Percentiles rank a stretch among this genome's conserved stretches.
Conservation (phyloP, 208 protist species). For the Acanthamoeba sp. region DNA sequence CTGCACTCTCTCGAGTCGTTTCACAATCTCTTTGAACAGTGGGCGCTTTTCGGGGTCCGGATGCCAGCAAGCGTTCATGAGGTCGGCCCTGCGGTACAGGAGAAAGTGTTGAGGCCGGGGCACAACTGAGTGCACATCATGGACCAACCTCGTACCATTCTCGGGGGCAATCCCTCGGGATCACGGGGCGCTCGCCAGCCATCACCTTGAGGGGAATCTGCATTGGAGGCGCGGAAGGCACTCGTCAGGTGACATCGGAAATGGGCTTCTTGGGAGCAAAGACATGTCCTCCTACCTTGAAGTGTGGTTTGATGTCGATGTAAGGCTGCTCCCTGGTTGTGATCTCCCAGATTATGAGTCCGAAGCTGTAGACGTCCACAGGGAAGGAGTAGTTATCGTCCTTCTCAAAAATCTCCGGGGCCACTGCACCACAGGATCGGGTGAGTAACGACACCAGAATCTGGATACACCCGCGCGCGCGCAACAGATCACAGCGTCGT, state of each 20-base stretch:
- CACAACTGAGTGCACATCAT: neutral
- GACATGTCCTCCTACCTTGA: neutral
- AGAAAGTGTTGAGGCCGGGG: neutral
- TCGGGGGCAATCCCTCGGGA: constrained; percentile 34
- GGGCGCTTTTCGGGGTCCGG: constrained; percentile 9
- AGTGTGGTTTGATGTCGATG: constrained; percentile 63
- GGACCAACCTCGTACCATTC: neutral
- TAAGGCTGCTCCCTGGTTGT: constrained; percentile 54
- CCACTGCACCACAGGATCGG: neutral
- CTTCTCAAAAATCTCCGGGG: constrained; percentile 63
- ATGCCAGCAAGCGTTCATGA: constrained; percentile 51
- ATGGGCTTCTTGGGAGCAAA: too few relatives aligned
- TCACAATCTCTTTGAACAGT: constrained; percentile 39
- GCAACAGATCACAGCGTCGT: neutral
- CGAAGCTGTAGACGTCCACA: constrained; percentile 71
- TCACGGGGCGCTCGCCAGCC: constrained; percentile 8
- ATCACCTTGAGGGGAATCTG: constrained; percentile 52
- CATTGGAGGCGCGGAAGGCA: too few relatives aligned
- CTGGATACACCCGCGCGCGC: too few relatives aligned
- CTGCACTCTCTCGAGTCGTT: constrained; percentile 23
- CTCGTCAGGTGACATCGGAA: too few relatives aligned
- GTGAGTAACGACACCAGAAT: too few relatives aligned
- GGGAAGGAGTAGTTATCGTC: constrained; percentile 63
- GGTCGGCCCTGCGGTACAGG: neutral
- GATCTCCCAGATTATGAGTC: constrained; percentile 62